phyloP scores from a whole-genome alignment of 345 rosid genomes.

The Turnera subulata region DNA sequence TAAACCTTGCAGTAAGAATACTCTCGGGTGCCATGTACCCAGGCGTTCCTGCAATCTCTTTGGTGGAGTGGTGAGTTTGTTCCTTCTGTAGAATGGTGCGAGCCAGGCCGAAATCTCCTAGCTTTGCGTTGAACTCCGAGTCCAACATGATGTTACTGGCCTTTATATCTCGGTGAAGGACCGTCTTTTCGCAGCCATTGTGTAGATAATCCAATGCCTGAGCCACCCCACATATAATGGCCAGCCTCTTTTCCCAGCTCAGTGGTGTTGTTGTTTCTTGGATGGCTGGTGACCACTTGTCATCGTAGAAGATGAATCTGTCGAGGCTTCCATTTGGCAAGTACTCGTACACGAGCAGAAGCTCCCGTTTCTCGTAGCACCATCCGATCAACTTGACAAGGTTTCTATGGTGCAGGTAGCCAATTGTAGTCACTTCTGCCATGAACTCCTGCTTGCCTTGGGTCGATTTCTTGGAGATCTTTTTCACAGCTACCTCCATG shows the following conservation, averaged over 20 bases:
- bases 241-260: slow-evolving; percentile 50
- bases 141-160: slow-evolving; percentile 80
- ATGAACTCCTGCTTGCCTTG: slow-evolving; percentile 82
- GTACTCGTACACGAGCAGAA: slow-evolving; percentile 66
- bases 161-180: slow-evolving; percentile 70
- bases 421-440: slow-evolving; percentile 71
- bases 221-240: slow-evolving; percentile 48
- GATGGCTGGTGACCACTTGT: neutral
- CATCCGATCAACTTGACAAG: slow-evolving; percentile 75
- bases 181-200: slow-evolving; percentile 54
- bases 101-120: slow-evolving; percentile 81
- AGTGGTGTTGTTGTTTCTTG: slow-evolving; percentile 30
- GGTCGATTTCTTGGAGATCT: slow-evolving; percentile 51
- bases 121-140: slow-evolving; percentile 45
- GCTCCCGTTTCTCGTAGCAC: slow-evolving; percentile 56
- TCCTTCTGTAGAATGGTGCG: slow-evolving; percentile 51
- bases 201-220: slow-evolving; percentile 71
- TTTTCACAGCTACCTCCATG: slow-evolving; percentile 65
- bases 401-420: slow-evolving; percentile 61
- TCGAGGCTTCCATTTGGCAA: slow-evolving; percentile 75
- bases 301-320: slow-evolving; percentile 33
- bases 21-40: slow-evolving; percentile 90
- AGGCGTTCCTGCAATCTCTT: slow-evolving; percentile 63
- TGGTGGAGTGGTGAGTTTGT: slow-evolving; percentile 67
- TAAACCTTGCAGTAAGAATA: slow-evolving; percentile 55